A percentile compares a stretch with the other conserved stretches of the same genome.
These are phyloP conservation scores for Phytophthora pseudosyringae DNA, from an alignment of 352 stramenopile species.

Conservation along the genomic window DNA sequence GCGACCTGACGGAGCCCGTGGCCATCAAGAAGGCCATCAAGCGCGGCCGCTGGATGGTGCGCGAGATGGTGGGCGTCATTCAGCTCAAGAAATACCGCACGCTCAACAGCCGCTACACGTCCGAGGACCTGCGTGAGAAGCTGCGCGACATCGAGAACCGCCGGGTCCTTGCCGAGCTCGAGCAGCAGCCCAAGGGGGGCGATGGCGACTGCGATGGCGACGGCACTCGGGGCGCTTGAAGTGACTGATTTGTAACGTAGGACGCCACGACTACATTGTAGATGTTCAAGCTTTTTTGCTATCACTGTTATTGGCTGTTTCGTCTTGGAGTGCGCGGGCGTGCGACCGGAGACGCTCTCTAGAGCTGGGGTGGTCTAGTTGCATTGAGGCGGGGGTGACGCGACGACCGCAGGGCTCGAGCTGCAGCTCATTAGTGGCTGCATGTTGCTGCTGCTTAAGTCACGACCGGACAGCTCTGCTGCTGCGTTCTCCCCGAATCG, in stretches of 20 bases:
- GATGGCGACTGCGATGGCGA: not conserved
- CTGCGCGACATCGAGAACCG: constrained; percentile 59
- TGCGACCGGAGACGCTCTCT: not conserved
- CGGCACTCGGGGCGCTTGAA: constrained; percentile 10
- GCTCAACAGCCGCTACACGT: constrained; percentile 93
- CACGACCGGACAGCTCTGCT: not conserved
- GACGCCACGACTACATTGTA: constrained; percentile 1
- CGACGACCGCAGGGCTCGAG: not conserved
- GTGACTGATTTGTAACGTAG: constrained; percentile 1
- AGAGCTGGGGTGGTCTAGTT: not conserved
- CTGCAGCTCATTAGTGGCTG: too few species aligned
- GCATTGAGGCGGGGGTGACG: constrained; percentile 1
- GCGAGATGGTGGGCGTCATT: constrained; percentile 97
- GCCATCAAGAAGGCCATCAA: constrained; percentile 94
- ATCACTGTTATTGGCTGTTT: constrained; percentile 4
- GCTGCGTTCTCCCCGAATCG: not conserved
- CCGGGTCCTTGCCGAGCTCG: constrained; percentile 24
- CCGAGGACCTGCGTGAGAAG: constrained; percentile 73
- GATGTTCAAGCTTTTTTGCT: constrained; percentile 13
- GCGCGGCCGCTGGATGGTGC: constrained; percentile 93
- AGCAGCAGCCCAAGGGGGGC: constrained; percentile 5
- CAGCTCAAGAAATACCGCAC: constrained; percentile 98
- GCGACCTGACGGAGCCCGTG: constrained; percentile 63
- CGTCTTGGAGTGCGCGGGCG: constrained; percentile 1
- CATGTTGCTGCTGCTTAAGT: not conserved